A percentile compares a stretch with the other conserved stretches of the same genome.
Evolutionary conservation across 352 stramenopile species (phyloP).

Genomic region (Globisporangium radiosum): DNA sequence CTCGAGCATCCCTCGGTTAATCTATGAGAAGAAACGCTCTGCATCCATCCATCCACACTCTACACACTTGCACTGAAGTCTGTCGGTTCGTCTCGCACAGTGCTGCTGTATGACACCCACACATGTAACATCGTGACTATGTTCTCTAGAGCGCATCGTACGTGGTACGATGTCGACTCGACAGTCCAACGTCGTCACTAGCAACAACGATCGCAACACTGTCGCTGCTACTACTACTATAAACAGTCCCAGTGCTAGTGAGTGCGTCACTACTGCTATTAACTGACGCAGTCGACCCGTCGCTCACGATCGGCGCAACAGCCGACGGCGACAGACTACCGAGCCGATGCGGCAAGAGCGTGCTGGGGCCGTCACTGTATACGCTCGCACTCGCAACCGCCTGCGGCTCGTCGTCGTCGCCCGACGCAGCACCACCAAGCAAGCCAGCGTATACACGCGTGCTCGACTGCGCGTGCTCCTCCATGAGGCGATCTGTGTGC

Average conservation of each 20-base stretch:
- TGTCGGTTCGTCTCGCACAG: background rate
- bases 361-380: conserved; percentile 8
- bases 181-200: no score
- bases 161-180: background rate
- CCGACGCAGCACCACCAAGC: background rate
- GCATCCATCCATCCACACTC: background rate
- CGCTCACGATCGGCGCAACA: background rate
- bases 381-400: background rate
- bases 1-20: background rate
- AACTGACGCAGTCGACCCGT: no score
- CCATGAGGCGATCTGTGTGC: conserved; percentile 2
- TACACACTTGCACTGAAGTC: background rate
- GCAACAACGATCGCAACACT: no score
- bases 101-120: background rate
- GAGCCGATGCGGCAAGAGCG: conserved; percentile 3
- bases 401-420: background rate
- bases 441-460: background rate
- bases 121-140: background rate
- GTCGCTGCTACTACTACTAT: no score
- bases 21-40: background rate
- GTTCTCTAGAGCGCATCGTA: background rate
- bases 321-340: background rate
- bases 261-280: background rate
- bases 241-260: background rate
- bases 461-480: background rate